These are phyloP conservation scores for Oryza punctata DNA, from an alignment of 176 grass and related monocot genomes.

Conservation along the genomic window DNA sequence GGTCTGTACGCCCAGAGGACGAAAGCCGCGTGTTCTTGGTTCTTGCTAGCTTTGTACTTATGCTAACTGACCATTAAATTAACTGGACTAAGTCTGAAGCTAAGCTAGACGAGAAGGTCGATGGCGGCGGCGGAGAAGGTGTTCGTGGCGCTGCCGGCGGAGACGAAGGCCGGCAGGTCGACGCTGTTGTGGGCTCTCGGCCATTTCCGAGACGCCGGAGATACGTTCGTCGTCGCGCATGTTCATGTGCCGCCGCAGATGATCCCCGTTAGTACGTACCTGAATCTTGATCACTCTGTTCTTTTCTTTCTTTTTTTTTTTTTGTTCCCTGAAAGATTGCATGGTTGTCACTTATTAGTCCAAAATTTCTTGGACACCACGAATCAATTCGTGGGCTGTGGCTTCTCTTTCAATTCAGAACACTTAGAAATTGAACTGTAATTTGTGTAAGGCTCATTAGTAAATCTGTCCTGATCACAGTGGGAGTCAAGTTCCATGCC, in stretches of 20 bases:
- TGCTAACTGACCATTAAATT: not conserved
- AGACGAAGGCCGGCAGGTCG: slow-evolving; percentile 49
- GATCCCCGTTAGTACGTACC: slow-evolving; percentile 73
- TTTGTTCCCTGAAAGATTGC: too few relatives aligned
- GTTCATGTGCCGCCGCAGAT: slow-evolving; percentile 67
- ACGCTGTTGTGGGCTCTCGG: slow-evolving; percentile 63
- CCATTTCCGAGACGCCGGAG: slow-evolving; percentile 22
- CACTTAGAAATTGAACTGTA: not conserved
- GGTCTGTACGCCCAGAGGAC: too few relatives aligned
- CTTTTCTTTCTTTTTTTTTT: not conserved
- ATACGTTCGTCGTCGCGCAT: slow-evolving; percentile 66
- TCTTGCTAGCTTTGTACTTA: too few relatives aligned
- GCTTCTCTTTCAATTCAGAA: not conserved
- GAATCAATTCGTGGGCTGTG: not conserved
- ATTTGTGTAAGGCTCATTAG: not conserved
- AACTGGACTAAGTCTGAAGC: not conserved
- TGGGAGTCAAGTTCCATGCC: slow-evolving; percentile 59
- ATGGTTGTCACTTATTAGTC: too few relatives aligned
- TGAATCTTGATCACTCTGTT: not conserved
- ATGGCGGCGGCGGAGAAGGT: slow-evolving; percentile 47
- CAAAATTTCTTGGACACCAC: too few relatives aligned
- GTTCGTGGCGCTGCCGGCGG: slow-evolving; percentile 54
- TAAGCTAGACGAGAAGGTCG: not conserved
- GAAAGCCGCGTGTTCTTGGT: too few relatives aligned
- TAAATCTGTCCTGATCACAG: slow-evolving; percentile 4